These are phyloP conservation scores for Solanum boliviense DNA, from an alignment of 257 asterid species.

Conservation along the genomic window DNA sequence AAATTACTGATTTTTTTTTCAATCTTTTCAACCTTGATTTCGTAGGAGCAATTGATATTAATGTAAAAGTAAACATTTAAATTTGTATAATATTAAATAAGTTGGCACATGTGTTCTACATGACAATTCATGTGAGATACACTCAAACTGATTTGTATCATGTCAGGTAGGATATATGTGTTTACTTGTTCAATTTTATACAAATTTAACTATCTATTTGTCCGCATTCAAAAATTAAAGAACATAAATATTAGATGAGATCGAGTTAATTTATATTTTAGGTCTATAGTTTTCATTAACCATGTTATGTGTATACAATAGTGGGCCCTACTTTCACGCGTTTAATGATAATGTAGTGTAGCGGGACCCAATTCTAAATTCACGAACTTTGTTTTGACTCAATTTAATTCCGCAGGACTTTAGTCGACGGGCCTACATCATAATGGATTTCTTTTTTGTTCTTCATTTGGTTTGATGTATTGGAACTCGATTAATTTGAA, in stretches of 20 bases:
- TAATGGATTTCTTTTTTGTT: neutral
- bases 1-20: too few species aligned
- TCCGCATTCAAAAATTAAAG: too few species aligned
- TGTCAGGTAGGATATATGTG: too few species aligned
- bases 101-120: too few species aligned
- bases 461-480: neutral
- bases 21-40: neutral
- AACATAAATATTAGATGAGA: neutral
- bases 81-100: too few species aligned
- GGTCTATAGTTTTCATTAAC: neutral
- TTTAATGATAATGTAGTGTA: neutral
- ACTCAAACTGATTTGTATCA: too few species aligned
- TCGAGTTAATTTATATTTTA: neutral
- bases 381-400: neutral
- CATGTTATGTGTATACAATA: neutral
- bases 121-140: neutral
- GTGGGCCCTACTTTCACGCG: neutral
- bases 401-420: neutral
- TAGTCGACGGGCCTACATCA: neutral
- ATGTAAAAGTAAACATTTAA: neutral
- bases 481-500: fast-evolving
- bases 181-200: too few species aligned
- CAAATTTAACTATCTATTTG: too few species aligned
- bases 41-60: neutral
- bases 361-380: neutral